Percentiles rank a stretch among this genome's conserved stretches.
These are phyloP conservation scores for Sphaerulina populicola DNA, from an alignment of 2,329 filamentous ascomycete species.

Conservation along the genomic window DNA sequence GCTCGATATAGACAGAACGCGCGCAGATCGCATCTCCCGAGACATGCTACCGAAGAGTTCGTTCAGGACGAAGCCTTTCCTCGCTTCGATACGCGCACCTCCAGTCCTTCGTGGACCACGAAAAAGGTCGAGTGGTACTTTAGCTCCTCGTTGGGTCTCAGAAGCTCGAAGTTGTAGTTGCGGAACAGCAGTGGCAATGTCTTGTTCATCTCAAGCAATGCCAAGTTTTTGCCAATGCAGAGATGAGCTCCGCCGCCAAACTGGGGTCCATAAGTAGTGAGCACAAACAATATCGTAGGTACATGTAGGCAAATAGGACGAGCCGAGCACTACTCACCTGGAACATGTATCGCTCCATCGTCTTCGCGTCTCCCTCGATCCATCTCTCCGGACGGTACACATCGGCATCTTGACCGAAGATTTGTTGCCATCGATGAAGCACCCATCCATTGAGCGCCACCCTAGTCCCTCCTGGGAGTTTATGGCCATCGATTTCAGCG, in stretches of 20 bases:
- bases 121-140: constrained; percentile 52
- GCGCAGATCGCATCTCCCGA: background rate
- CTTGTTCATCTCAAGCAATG: constrained; percentile 27
- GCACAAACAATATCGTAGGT: background rate
- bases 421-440: constrained; percentile 39
- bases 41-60: background rate
- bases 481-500: constrained; percentile 44
- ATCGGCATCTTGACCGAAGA: constrained; percentile 22
- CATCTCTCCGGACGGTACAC: constrained; percentile 19
- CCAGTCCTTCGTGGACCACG: constrained; percentile 50
- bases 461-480: constrained; percentile 46
- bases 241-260: constrained; percentile 23
- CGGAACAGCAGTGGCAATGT: constrained; percentile 37
- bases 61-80: background rate
- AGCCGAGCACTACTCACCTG: constrained; percentile 38
- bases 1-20: background rate
- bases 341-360: constrained; percentile 51
- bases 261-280: constrained; percentile 13
- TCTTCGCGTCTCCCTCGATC: constrained; percentile 29
- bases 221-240: constrained; percentile 26
- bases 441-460: constrained; percentile 51
- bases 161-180: constrained; percentile 48
- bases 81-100: constrained; percentile 42
- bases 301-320: too few species aligned
- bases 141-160: constrained; percentile 44